Evolutionary conservation across 495 filamentous ascomycete species (phyloP).

Genomic region (Stereocaulon alpinum): DNA sequence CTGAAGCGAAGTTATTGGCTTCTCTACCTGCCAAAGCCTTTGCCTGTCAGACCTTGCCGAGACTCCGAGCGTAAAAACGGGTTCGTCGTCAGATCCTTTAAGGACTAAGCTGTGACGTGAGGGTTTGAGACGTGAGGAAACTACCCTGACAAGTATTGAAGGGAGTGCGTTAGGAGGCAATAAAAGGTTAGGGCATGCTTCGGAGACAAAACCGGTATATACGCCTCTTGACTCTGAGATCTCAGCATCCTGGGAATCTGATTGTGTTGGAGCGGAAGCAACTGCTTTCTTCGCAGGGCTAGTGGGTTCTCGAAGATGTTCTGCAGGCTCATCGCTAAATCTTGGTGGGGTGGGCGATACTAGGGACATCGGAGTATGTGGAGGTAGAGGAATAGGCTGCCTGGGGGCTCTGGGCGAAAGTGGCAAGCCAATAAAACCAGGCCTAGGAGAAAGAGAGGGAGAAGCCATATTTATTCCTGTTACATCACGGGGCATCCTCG

Average conservation of each 20-base stretch:
- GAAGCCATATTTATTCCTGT: constrained; percentile 37
- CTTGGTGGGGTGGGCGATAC: constrained; percentile 34
- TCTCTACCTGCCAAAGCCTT: constrained; percentile 90
- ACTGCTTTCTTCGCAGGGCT: constrained; percentile 19
- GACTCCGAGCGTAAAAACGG: constrained; percentile 84
- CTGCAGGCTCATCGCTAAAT: constrained; percentile 8
- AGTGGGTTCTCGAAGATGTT: neutral
- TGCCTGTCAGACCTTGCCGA: constrained; percentile 64
- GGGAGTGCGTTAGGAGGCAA: constrained; percentile 87
- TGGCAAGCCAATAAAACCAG: constrained; percentile 47
- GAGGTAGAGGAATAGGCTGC: constrained; percentile 54
- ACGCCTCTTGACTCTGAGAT: constrained; percentile 28
- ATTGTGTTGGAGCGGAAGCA: neutral
- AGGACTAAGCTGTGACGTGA: constrained; percentile 72
- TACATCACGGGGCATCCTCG: constrained; percentile 49
- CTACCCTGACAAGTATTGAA: constrained; percentile 72
- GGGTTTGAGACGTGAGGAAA: constrained; percentile 86
- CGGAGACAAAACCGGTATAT: constrained; percentile 62
- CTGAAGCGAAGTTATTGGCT: constrained; percentile 71
- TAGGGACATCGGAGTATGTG: constrained; percentile 50
- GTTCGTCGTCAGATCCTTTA: constrained; percentile 65
- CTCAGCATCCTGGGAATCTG: constrained; percentile 15
- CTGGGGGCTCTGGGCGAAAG: constrained; percentile 62
- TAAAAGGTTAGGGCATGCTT: constrained; percentile 73
- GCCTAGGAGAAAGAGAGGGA: constrained; percentile 57